Base-by-base conservation (phyloP, 352 stramenopile species). In the Phytophthora ohioensis region DNA sequence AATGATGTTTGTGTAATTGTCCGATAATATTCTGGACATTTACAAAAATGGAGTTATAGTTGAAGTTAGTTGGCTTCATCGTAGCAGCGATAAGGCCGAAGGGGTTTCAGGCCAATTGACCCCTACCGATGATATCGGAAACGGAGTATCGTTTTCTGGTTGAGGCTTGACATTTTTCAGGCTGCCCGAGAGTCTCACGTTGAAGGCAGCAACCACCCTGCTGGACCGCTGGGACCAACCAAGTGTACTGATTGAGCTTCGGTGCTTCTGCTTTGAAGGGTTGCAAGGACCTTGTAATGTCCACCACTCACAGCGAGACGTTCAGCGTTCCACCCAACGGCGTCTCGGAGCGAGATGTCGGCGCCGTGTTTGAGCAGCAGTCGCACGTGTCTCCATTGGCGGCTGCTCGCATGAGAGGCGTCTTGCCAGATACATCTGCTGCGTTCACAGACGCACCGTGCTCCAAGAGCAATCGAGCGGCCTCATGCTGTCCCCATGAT, bases 331-430 rank as follows among this genome's bases (percentile, higher is more conserved):
- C 48, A 75, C 34, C 60, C 60, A 27, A 70, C 62, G 13, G 47
- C 15, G 47, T 66, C 67, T 63, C 55, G 34, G 41, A 60, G 32
- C 1, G 49, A 42, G 3, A 58, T 42, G 35, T 66, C 35, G 36
- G 52, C 52, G 32, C 45, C 69, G 57, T 68, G 45, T 36, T 72
- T 52, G 51, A 75, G 68, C 2, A 76, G 31, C n/a, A 72, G 31
- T 4, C 42, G 41, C 35, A 68, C 43, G 39, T 31, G 35, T 71
- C 56, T 34, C 62, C 67, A n/a, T 75, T 75, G 8, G 54, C 17
- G 0, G 54, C 53, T 36, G 67, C 54, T 48, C 60, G 46, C n/a
- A 70, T 51, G 3, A 74, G 46, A 8, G 67, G 60, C 38, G 67
- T 70, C 53, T 69, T 70, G 38, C 67, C 67, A 8, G 54, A 74